Evolutionary conservation across 768 basidiomycete genomes (phyloP).

Genomic region (Leccinum variicolor): DNA sequence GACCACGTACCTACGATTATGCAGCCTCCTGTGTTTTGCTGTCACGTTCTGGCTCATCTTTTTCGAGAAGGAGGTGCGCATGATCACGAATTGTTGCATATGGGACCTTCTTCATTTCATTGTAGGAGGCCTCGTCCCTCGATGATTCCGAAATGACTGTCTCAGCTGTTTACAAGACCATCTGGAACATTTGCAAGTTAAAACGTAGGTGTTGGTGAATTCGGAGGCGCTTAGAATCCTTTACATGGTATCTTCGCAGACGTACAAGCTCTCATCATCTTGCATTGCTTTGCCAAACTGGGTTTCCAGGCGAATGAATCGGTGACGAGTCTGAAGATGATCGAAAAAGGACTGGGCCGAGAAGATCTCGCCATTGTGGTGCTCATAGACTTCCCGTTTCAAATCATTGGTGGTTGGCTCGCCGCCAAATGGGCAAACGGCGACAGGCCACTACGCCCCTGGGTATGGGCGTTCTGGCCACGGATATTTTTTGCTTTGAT

Average conservation of each 20-base stretch:
- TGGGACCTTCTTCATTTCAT: not conserved
- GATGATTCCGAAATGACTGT: slow-evolving; percentile 88
- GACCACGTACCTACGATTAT: slow-evolving; percentile 80
- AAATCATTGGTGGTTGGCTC: slow-evolving; percentile 91
- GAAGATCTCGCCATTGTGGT: slow-evolving; percentile 97
- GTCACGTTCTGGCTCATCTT: slow-evolving; percentile 89
- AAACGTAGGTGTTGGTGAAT: slow-evolving; percentile 55
- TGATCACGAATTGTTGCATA: not conserved
- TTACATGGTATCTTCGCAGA: slow-evolving; percentile 46
- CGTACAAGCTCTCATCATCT: slow-evolving; percentile 78
- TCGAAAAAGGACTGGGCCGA: slow-evolving; percentile 93
- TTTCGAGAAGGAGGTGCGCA: slow-evolving; percentile 82
- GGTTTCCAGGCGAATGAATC: slow-evolving; percentile 95
- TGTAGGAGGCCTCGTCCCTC: slow-evolving; percentile 69
- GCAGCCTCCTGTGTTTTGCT: slow-evolving; percentile 72
- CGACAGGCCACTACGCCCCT: slow-evolving; percentile 74
- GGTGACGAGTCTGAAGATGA: slow-evolving; percentile 86
- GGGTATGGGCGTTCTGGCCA: slow-evolving; percentile 91
- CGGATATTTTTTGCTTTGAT: slow-evolving; percentile 71
- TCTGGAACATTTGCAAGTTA: slow-evolving; percentile 91
- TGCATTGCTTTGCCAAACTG: slow-evolving; percentile 91
- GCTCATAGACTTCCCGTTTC: slow-evolving; percentile 96
- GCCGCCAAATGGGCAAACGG: slow-evolving; percentile 90
- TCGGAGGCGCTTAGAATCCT: not conserved
- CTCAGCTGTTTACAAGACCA: slow-evolving; percentile 85